Evolutionary conservation across 148 eudicot species (phyloP).

Genomic region (Vaccinium myrtillus): DNA sequence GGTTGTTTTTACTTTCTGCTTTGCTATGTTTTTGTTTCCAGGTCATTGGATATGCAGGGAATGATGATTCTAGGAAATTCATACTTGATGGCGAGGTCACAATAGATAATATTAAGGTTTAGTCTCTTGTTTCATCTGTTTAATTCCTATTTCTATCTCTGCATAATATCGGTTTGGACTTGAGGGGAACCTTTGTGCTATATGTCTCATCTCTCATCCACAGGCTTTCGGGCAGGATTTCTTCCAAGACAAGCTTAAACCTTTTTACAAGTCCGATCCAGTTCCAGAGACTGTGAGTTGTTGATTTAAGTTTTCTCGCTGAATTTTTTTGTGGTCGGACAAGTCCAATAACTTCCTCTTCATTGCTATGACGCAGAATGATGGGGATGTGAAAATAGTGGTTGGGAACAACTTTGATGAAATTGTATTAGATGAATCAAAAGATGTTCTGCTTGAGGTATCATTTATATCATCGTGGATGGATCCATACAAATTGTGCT

Average conservation of each 20-base stretch:
- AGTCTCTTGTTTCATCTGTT: not conserved
- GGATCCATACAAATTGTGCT: not conserved
- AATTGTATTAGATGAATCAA: conserved; percentile 89
- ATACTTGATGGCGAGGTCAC: conserved; percentile 59
- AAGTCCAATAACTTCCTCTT: conserved; percentile 12
- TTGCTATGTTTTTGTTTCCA: conserved; percentile 26
- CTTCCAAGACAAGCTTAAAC: conserved; percentile 76
- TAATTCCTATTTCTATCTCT: not conserved
- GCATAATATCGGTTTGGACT: not conserved
- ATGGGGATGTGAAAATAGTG: conserved; percentile 83
- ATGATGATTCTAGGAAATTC: conserved; percentile 67
- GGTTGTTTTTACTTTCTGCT: conserved; percentile 4
- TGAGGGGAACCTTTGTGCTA: not conserved
- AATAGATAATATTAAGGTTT: conserved; percentile 65
- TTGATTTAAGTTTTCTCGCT: not conserved
- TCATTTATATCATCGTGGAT: not conserved
- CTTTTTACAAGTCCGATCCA: conserved; percentile 89
- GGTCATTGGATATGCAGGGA: conserved; percentile 74
- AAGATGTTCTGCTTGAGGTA: conserved; percentile 97
- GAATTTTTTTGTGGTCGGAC: conserved; percentile 12
- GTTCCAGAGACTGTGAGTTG: conserved; percentile 77
- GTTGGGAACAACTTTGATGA: conserved; percentile 92
- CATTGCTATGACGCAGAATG: conserved; percentile 50
- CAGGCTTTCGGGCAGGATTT: conserved; percentile 76
- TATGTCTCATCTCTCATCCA: not conserved